Evolutionary conservation across 116 monocot genomes (phyloP).

Genomic region (Posidonia oceanica): DNA sequence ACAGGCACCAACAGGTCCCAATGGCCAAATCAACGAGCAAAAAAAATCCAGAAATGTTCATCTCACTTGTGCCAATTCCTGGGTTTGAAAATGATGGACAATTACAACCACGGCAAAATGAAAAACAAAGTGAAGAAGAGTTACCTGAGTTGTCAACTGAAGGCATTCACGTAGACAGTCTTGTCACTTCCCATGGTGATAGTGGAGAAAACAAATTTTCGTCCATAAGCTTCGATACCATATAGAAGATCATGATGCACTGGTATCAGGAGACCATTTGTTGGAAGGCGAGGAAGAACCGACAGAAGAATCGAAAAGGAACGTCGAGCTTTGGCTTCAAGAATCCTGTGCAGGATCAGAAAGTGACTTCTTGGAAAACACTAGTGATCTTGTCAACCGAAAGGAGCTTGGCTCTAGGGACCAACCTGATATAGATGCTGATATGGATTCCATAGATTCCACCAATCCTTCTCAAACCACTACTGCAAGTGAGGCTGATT

Average conservation of each 20-base stretch:
- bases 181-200: neutral
- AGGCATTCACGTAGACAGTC: neutral
- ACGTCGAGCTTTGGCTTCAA: neutral
- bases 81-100: constrained; percentile 23
- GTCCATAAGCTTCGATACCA: constrained; percentile 14
- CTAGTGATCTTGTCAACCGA: neutral
- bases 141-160: neutral
- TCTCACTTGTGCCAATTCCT: constrained; percentile 27
- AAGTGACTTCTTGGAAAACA: neutral
- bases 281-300: neutral
- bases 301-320: neutral
- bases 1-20: neutral
- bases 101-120: neutral
- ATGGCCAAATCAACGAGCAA: neutral
- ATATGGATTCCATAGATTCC: neutral
- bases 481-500: neutral
- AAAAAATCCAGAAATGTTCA: constrained; percentile 17
- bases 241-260: constrained; percentile 16
- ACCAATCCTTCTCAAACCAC: neutral
- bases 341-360: neutral
- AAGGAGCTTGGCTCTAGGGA: neutral
- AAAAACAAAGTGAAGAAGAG: neutral
- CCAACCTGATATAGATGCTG: neutral
- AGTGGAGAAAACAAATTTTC: constrained; percentile 8
- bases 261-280: constrained; percentile 6